A percentile compares a stretch with the other conserved stretches of the same genome.
Conservation (phyloP, 2,329 filamentous ascomycete genomes). For the Bipolaris sorokiniana region DNA sequence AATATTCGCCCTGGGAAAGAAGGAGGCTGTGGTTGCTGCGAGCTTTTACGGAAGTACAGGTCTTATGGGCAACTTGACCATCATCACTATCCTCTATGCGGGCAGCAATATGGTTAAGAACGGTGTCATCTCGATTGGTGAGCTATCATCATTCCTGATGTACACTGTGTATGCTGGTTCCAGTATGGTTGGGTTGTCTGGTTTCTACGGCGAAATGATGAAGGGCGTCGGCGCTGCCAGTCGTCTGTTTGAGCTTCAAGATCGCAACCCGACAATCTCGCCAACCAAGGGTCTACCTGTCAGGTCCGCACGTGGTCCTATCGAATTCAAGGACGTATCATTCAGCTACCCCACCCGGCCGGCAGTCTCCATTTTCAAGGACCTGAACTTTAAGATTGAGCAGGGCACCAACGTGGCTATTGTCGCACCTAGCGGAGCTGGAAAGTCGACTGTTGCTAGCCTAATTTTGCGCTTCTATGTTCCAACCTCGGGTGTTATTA, state of each 20-base stretch:
- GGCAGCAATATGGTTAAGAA: constrained; percentile 88
- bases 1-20: constrained; percentile 87
- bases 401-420: constrained; percentile 95
- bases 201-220: constrained; percentile 98
- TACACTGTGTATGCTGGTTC: constrained; percentile 88
- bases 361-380: constrained; percentile 87
- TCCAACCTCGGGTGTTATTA: constrained; percentile 76
- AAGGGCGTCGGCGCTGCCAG: constrained; percentile 98
- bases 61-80: constrained; percentile 95
- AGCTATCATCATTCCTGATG: constrained; percentile 97
- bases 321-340: constrained; percentile 82
- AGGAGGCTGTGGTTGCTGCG: constrained; percentile 85
- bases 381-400: constrained; percentile 87
- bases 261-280: constrained; percentile 84
- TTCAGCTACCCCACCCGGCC: constrained; percentile 96
- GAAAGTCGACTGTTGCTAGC: constrained; percentile 95
- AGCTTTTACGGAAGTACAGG: constrained; percentile 88
- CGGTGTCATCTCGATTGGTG: constrained; percentile 86
- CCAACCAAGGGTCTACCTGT: constrained; percentile 83
- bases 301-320: constrained; percentile 82
- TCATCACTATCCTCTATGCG: constrained; percentile 85
- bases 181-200: constrained; percentile 90
- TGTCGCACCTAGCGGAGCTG: constrained; percentile 92
- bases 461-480: constrained; percentile 90
- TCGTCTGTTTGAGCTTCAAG: constrained; percentile 92